These are phyloP conservation scores for Wickerhamiella brachini DNA, from an alignment of 805 yeast genomes.

Conservation along the genomic window DNA sequence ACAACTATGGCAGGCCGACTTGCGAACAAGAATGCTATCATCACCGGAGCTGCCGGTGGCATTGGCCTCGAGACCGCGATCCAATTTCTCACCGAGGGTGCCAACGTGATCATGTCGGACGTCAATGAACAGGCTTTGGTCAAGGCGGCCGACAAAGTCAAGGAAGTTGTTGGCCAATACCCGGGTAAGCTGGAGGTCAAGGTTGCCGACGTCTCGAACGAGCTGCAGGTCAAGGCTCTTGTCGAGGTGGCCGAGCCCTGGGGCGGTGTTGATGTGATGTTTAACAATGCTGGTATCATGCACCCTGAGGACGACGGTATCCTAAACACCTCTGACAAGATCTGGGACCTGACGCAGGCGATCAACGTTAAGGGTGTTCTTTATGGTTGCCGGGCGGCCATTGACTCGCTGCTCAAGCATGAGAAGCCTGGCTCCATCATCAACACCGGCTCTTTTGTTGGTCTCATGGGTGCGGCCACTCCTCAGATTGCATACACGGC, in stretches of 20 bases:
- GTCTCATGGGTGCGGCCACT: slow-evolving; percentile 27
- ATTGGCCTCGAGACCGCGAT: slow-evolving; percentile 37
- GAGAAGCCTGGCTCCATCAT: slow-evolving; percentile 23
- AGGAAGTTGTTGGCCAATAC: slow-evolving; percentile 60
- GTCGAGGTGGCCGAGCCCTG: slow-evolving; percentile 45
- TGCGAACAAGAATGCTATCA: slow-evolving; percentile 35
- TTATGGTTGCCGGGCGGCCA: slow-evolving; percentile 26
- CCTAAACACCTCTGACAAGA: slow-evolving; percentile 22
- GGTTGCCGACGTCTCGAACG: slow-evolving; percentile 24
- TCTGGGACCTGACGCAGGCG: slow-evolving; percentile 26
- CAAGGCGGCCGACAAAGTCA: slow-evolving; percentile 54
- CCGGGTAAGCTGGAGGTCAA: slow-evolving; percentile 43
- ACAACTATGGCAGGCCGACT: slow-evolving; percentile 20
- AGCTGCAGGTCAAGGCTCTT: slow-evolving; percentile 22
- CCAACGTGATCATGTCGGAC: slow-evolving; percentile 78
- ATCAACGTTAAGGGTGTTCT: slow-evolving; percentile 28
- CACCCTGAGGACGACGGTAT: slow-evolving; percentile 23
- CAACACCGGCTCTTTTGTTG: slow-evolving; percentile 28
- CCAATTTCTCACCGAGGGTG: slow-evolving; percentile 74
- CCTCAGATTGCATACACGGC: slow-evolving; percentile 29
- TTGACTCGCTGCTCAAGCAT: slow-evolving; percentile 21
- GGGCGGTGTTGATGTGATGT: slow-evolving; percentile 69
- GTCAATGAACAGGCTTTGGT: slow-evolving; percentile 31
- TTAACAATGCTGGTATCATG: slow-evolving; percentile 80
- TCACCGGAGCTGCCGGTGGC: slow-evolving; percentile 29